Evolutionary conservation across 2,329 filamentous ascomycete genomes (phyloP), one percentile per base, ranked within the genome.

Genomic region (Arthrobotrys conoides): DNA sequence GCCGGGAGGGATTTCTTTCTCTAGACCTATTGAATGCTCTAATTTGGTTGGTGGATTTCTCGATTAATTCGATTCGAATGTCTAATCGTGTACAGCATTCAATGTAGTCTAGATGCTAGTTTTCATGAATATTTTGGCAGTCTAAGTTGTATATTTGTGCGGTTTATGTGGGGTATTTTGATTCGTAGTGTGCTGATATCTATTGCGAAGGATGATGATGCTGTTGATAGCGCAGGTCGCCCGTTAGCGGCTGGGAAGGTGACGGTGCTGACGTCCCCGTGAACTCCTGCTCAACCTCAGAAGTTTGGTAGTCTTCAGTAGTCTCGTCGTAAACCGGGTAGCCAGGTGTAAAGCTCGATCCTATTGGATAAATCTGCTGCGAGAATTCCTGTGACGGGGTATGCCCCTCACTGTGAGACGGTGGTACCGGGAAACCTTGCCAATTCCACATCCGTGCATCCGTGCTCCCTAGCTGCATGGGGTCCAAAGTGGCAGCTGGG

Each of bases 331-430:
- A 76, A 9, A 70, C 65, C 12, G 71, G 49, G 20, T 63, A 77
- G 18, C 67, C 53, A 20, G 73, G 73, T 16, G 73, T 48, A 41
- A 67, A 77, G 16, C 33, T 49, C 36, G 73, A 53, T 61, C 44
- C 73, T 67, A 67, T 71, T 66, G 66, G 67, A 61, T 67, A 77
- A 20, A 76, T 70, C 57, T 76, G 72, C 66, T 68, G 63, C 18
- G 59, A 22, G 61, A 71, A 77, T 38, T 71, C 73, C 24, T 71
- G 73, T 10, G 66, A 51, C 10, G 66, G 61, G 5, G 67, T 71
- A 36, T 77, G 73, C 9, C 57, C 55, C 51, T 71, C 73, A 27
- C 59, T 61, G 49, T 71, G 59, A 33, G 66, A 38, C 16, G 66
- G 57, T 66, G 33, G 66, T 20, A 71, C 66, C 14, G 66, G 48